Evolutionary conservation across 345 rosid genomes (phyloP).

Genomic region (Trapa incisa): DNA sequence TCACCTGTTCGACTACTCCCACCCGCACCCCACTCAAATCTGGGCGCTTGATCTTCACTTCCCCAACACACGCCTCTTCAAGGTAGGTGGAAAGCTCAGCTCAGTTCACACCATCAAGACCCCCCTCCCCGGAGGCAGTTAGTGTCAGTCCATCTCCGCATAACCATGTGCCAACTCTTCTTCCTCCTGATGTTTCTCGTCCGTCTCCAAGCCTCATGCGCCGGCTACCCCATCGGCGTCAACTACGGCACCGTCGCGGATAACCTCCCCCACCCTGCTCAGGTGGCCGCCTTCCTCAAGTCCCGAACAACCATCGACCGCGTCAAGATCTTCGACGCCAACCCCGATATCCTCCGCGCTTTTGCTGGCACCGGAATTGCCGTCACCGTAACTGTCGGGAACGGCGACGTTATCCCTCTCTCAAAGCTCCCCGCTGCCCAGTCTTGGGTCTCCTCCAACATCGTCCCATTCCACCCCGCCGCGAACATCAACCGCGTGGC

Average conservation of each 20-base stretch:
- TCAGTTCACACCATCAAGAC: too few relatives aligned
- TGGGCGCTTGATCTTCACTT: too few relatives aligned
- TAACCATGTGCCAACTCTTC: not conserved
- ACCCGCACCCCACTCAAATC: constrained; percentile 1
- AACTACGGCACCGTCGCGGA: constrained; percentile 77
- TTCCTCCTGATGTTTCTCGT: constrained; percentile 1
- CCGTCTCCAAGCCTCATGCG: constrained; percentile 10
- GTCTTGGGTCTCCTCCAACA: constrained; percentile 41
- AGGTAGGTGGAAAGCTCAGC: too few relatives aligned
- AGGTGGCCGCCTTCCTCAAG: constrained; percentile 56
- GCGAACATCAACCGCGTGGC: constrained; percentile 45
- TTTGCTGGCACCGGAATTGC: constrained; percentile 55
- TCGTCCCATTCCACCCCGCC: constrained; percentile 43
- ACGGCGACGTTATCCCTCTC: constrained; percentile 52
- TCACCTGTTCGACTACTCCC: constrained; percentile 49
- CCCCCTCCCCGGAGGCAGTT: too few relatives aligned
- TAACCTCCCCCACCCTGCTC: constrained; percentile 62
- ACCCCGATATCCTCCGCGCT: constrained; percentile 55
- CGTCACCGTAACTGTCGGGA: constrained; percentile 57
- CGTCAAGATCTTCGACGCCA: constrained; percentile 67
- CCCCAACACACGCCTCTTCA: too few relatives aligned
- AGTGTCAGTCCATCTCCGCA: too few relatives aligned
- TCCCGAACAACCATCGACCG: constrained; percentile 54
- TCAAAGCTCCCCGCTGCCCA: constrained; percentile 45
- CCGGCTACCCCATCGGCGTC: constrained; percentile 51